Evolutionary conservation across 306 rosid genomes (phyloP), one percentile per base, ranked within the genome.

Genomic region (Corylus avellana): DNA sequence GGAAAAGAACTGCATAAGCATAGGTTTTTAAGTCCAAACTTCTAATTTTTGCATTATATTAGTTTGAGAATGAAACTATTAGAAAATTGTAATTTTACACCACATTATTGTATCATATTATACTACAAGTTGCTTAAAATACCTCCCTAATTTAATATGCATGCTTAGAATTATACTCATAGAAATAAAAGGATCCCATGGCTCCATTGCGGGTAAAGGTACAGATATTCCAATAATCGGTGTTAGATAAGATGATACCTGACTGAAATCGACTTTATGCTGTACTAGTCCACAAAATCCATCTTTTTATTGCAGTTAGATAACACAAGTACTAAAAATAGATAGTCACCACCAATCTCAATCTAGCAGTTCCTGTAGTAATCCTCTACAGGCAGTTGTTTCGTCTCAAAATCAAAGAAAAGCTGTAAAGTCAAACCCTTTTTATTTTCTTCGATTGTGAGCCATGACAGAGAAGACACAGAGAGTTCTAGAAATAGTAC

Each of bases 401-500:
- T 32, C 20, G 35, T 63, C 17, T 14, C 44, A 64, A 64, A 64
- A 64, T 64, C 70, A 35, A 58, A 35, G 48, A 39, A 7, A 64
- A 67, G 12, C 8, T 67, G 8, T 2, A 44, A 42, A 67, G 18
- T 25, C 16, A 9, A 10, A 3, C 47, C 18, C 8, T 39, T 73
- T 55, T 11, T 11, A 27, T 18, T 16, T 55, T 7, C 54, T 22
- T 77, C 7, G 11, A 39, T 68, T 50, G 35, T 39, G 18, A 17
- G 61, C 42, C 46, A 18, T 17, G 73, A n/a, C 17, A 39, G 62
- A 56, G 6, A 49, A 67, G 37, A 76, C 16, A 72, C 25, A 80
- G 32, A 11, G 67, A 64, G 55, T 63, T 63, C 12, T 32, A 63
- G n/a, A 14, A 32, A 63, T 63, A 14, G 32, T 63, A 32, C 46